Base-by-base conservation (phyloP, 2,329 filamentous ascomycete species). In the Penicillium sp. region DNA sequence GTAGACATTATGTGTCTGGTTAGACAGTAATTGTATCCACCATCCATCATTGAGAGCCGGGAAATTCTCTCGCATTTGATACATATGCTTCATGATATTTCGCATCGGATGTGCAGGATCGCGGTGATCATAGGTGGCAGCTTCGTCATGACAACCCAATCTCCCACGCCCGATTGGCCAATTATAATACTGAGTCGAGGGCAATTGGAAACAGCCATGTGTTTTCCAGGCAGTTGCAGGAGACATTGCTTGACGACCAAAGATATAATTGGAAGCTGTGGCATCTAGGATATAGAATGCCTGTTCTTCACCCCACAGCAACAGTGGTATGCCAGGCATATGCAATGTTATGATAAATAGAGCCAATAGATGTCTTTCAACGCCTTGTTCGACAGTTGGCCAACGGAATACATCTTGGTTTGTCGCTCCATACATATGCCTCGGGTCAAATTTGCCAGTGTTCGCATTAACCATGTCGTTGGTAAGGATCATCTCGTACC, bases 391-490 rank as follows among this genome's bases (percentile, higher is more conserved):
- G 21, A 87, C 74, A 9, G 82, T 78, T 8, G 84, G 84, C 85
- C 85, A 87, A 31, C 84, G 78, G 61, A 87, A 84, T 7, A 87
- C 83, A 65, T 88, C 85, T 70, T 88, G 85, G 63, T 87, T 87
- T 6, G 84, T 85, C 2, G 81, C 79, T 45, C 85, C 85, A 63
- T 82, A 87, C 78, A 87, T 81, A 64, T 87, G 85, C 1, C 85
- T 79, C 3, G 85, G 85, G 60, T 88, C 85, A 56, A 86, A 85
- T 49, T 81, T 69, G 28, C 83, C 84, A 2, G 82, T 86, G 63
- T 84, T 82, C 2, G 81, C 76, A 60, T 87, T 87, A 58, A 83
- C 71, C 59, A 87, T 71, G 61, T 87, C 84, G 59, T 87, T 86
- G 2, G 81, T 83, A 49, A 77, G 66, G 6, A 86, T 65, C 69